Evolutionary conservation across 176 grass and related monocot species (phyloP).

Genomic region (Oryza officinalis): DNA sequence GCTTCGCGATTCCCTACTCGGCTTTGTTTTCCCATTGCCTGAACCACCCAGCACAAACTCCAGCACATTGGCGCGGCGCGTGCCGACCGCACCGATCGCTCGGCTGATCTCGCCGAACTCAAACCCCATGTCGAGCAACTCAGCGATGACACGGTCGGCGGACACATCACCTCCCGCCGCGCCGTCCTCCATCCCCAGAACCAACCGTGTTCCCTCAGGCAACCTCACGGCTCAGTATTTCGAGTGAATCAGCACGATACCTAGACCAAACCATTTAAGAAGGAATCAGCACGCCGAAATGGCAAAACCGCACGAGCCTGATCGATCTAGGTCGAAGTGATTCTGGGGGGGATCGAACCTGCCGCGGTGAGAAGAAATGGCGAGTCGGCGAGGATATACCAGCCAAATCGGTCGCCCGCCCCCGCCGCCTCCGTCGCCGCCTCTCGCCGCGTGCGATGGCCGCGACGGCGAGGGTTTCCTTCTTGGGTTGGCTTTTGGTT

Average conservation of each 20-base stretch:
- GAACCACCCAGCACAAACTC: conserved; percentile 62
- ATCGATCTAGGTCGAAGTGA: not conserved
- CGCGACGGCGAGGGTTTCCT: not conserved
- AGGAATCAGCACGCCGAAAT: not conserved
- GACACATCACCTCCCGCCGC: conserved; percentile 27
- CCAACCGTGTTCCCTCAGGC: not conserved
- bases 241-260: not conserved
- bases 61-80: conserved; percentile 53
- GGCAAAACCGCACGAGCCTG: not conserved
- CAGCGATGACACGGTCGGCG: conserved; percentile 58
- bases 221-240: not conserved
- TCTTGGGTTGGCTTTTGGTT: conserved; percentile 15
- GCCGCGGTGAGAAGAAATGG: not conserved
- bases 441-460: not conserved
- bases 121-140: conserved; percentile 91
- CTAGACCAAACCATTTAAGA: not conserved
- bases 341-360: conserved; percentile 2
- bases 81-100: conserved; percentile 57
- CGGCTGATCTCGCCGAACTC: conserved; percentile 60
- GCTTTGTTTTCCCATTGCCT: not conserved
- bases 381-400: conserved; percentile 2
- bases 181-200: conserved; percentile 12
- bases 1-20: not conserved
- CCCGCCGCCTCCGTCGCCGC: not conserved
- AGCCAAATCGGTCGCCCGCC: not conserved